Evolutionary conservation across 2,329 filamentous ascomycete species (phyloP), one percentile per base, ranked within the genome.

Genomic region (Alternaria dauci): DNA sequence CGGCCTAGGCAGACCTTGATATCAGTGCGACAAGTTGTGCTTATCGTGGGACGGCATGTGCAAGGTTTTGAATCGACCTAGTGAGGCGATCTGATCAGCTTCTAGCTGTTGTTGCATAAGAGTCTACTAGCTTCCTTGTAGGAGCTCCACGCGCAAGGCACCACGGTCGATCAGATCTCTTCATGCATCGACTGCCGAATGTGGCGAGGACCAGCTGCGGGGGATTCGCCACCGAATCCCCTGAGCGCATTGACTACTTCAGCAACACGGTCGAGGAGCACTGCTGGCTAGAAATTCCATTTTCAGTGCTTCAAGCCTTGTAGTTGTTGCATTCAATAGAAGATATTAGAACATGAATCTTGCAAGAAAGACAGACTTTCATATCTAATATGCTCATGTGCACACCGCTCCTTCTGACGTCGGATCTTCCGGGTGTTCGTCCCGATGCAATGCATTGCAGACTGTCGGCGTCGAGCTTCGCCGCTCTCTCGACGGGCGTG

Each of bases 391-490:
- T 39, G 26, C 28, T 41, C 38, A 26, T 11, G 16, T 41, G 28
- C 26, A 28, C 50, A 52, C 50, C 50, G 50, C 50, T 30, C 42
- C n/a, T 52, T 52, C 38, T 18, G 12, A 28, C 25, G 38, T 36
- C 12, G 14, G 9, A 25, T 20, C 25, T 12, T 20, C 23, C 12
- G 25, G 9, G 20, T 41, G 16, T 26, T 26, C n/a, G 16, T 41
- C 38, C 26, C 26, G 25, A 52, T 41, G 28, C 18, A 25, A 42
- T 42, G 18, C 38, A 52, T 28, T 20, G 50, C 8, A n/a, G 39
- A n/a, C 14, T 42, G 18, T 41, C 36, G 50, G 23, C 9, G 11
- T 23, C 44, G 18, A 23, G 20, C 9, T 20, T 47, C 8, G 18
- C 9, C 9, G 28, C 18, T 34, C n/a, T 48, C 34, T 48, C 14